Base-by-base conservation (phyloP, 768 basidiomycete genomes). In the Termitomyces sp. region DNA sequence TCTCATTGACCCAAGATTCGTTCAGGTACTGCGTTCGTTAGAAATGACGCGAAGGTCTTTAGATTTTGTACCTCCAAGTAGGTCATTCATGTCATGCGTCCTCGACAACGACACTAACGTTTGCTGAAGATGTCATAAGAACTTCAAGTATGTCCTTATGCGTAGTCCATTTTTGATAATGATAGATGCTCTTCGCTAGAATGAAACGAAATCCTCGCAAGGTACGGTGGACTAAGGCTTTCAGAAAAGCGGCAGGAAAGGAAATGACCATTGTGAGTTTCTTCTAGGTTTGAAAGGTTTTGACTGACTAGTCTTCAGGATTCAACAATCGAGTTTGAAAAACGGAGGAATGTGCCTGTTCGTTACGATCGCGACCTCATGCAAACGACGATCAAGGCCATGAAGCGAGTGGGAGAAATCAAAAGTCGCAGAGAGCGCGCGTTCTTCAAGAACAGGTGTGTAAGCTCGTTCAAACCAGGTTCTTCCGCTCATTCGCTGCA, bases 161-260 rank as follows among this genome's bases (percentile, higher is more conserved):
- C 24, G 36, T 61, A 52, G 32, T 15, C 3, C 55, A 63, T 51
- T 61, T 45, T 38, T 28, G 57, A 11, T 57, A 20, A 52, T 50
- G 39, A 46, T 58, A 48, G 28, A 8, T 58, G 53, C 46, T 42
- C 15, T 5, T 61, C 24, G 20, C 24, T 66, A 96, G 94, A 76
- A 98, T 98, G 97, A 98, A 98, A 81, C 91, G 97, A 42, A 99
- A 98, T 78, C 97, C 97, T 49, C 89, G 97, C 63, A 99, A 99
- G 77, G 96, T 99, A 40, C 83, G 93, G 68, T 99, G 97, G 97
- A 99, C 97, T 49, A 99, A 99, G 76, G 97, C 97, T 22, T 99
- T 99, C 84, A 86, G 97, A 66, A 96, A 94, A 76, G 95, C 97
- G 20, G 92, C 96, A 55, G 97, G 97, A 56, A 99, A 98, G 79